Evolutionary conservation across 2,329 filamentous ascomycete genomes (phyloP).

Genomic region (Paramyrothecium sp.): DNA sequence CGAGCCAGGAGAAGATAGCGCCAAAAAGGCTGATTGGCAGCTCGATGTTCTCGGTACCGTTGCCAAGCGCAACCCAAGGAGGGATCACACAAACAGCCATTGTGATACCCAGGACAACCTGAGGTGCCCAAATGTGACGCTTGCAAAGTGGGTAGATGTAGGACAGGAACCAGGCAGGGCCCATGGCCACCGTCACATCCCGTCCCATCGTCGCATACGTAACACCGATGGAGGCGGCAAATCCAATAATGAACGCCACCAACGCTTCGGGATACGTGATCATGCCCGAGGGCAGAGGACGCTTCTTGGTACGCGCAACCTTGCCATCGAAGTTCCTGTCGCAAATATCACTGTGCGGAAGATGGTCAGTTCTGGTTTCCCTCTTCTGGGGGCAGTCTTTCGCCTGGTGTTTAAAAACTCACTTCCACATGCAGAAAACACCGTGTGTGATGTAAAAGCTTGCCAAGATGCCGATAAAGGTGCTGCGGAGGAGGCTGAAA

Average conservation of each 20-base stretch:
- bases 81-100: neutral
- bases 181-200: neutral
- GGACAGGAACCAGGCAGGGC: neutral
- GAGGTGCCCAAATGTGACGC: neutral
- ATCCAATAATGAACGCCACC: neutral
- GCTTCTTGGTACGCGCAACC: neutral
- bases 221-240: neutral
- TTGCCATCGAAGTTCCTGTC: neutral
- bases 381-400: no score
- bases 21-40: neutral
- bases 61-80: neutral
- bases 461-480: neutral
- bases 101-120: neutral
- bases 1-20: neutral
- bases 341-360: neutral
- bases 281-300: neutral
- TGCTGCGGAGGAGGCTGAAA: neutral
- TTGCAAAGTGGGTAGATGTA: neutral
- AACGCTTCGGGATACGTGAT: neutral
- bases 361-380: neutral
- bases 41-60: neutral
- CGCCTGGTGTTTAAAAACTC: neutral
- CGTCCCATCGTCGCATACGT: neutral
- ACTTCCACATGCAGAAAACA: neutral
- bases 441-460: neutral